These are phyloP conservation scores for Fragilariopsis cylindrus DNA, from an alignment of 108 stramenopile species.

Conservation along the genomic window DNA sequence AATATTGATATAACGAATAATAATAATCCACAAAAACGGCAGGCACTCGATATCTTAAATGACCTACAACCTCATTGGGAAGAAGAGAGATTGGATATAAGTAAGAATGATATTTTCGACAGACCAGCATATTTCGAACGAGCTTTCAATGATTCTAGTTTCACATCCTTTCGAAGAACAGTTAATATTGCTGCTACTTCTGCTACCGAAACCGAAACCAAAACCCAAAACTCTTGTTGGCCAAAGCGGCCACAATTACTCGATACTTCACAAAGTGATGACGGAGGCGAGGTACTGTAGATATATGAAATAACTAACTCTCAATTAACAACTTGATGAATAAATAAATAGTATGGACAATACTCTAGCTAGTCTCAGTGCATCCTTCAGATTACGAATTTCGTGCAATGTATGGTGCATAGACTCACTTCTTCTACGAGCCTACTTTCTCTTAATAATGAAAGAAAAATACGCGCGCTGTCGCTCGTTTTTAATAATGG, in stretches of 20 bases:
- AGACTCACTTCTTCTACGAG: slow-evolving; percentile 30
- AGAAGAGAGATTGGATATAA: not conserved
- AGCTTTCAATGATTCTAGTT: slow-evolving; percentile 47
- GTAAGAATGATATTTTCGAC: slow-evolving; percentile 17
- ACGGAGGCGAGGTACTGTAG: slow-evolving; percentile 10
- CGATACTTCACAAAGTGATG: not conserved
- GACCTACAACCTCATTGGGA: slow-evolving; percentile 29
- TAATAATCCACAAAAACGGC: slow-evolving; percentile 12
- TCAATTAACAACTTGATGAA: no score
- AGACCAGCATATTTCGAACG: slow-evolving; percentile 36
- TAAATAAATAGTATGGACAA: no score
- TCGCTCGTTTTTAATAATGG: not conserved
- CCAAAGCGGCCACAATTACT: not conserved
- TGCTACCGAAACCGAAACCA: not conserved
- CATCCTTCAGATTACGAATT: no score
- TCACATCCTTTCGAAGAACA: slow-evolving; percentile 19
- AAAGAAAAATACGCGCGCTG: not conserved
- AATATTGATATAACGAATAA: not conserved
- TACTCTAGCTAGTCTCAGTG: no score
- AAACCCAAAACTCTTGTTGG: slow-evolving; percentile 20
- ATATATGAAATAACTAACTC: not conserved
- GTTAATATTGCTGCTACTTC: not conserved
- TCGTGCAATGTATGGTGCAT: no score
- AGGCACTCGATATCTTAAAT: slow-evolving; percentile 14
- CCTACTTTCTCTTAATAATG: slow-evolving; percentile 7